Base-by-base conservation (phyloP, 306 rosid species). In the Pachyrhizus erosus region DNA sequence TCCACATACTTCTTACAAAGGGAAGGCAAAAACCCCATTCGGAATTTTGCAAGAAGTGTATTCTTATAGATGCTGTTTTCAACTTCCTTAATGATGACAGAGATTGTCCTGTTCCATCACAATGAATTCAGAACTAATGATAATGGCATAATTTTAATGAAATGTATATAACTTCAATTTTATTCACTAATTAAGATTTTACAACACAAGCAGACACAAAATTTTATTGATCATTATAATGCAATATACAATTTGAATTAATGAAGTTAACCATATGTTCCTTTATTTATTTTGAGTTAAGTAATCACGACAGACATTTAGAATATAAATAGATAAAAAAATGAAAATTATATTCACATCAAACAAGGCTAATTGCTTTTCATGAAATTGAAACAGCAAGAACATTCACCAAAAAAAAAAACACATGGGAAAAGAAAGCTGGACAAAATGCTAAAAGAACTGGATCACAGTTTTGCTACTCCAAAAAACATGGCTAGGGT, bases 1-100 rank as follows among this genome's bases (percentile, higher is more conserved):
- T 93, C 96, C 82, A 93, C 93, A 88, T 92, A 93, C 78, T 87
- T 93, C 87, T 91, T 80, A 87, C 94, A 92, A 7, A 96, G 93
- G 86, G 93, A 89, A 76, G 96, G 96, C 83, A 96, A 87, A 83
- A 87, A 82, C 37, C 87, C 93, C 99, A 96, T 96, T 86, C 92
- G 89, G 83, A 96, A 89, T 88, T 90, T 96, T 64, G 91, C 80
- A 48, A 96, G 97, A 83, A 96, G 92, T 26, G 97, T 88, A 78
- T 92, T 93, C 89, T 89, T 93, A 62, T 87, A 49, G 82, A 96
- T 92, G 90, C 87, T 89, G 82, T 84, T 93, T 87, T 96, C 99
- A 33, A 96, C 85, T 90, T 96, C 99, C 83, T 86, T 91, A 45
- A 92, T 72, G 80, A 96, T 96, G 86, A 89, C 86, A 67, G 92